Conservation (phyloP, 2,329 filamentous ascomycete genomes). For the Periconia sp. region DNA sequence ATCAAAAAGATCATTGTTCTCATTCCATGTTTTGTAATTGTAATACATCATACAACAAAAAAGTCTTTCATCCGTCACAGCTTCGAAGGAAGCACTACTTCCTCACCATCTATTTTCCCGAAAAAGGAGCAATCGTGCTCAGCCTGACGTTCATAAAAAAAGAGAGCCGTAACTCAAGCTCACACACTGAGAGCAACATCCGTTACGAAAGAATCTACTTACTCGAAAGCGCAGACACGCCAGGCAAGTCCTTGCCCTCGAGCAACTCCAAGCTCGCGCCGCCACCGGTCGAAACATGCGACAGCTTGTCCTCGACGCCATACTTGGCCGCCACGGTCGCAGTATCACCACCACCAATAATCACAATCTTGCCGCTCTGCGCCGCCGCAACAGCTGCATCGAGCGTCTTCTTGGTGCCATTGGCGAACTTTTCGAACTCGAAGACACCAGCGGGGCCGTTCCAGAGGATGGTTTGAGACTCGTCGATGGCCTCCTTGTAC, state of each 20-base stretch:
- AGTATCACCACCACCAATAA: slow-evolving; percentile 97
- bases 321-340: slow-evolving; percentile 98
- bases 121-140: neutral
- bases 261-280: slow-evolving; percentile 94
- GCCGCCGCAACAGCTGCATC: slow-evolving; percentile 83
- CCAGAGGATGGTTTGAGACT: slow-evolving; percentile 97
- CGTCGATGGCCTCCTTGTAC: slow-evolving; percentile 82
- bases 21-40: too few species aligned
- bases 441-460: slow-evolving; percentile 98
- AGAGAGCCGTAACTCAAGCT: neutral
- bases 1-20: too few species aligned
- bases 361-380: slow-evolving; percentile 87
- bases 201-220: slow-evolving; percentile 51
- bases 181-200: slow-evolving; percentile 5
- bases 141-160: neutral
- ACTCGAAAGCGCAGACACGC: slow-evolving; percentile 86
- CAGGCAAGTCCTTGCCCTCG: slow-evolving; percentile 96
- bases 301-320: slow-evolving; percentile 92
- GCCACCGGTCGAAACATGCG: slow-evolving; percentile 96
- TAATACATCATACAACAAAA: too few species aligned
- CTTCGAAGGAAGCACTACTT: neutral
- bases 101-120: neutral
- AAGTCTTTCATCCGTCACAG: neutral
- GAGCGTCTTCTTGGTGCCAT: slow-evolving; percentile 87
- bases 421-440: slow-evolving; percentile 92